Percentiles rank a stretch among this genome's conserved stretches.
Conservation (phyloP, 2,329 filamentous ascomycete species). For the Ceratocystis huliohia region DNA sequence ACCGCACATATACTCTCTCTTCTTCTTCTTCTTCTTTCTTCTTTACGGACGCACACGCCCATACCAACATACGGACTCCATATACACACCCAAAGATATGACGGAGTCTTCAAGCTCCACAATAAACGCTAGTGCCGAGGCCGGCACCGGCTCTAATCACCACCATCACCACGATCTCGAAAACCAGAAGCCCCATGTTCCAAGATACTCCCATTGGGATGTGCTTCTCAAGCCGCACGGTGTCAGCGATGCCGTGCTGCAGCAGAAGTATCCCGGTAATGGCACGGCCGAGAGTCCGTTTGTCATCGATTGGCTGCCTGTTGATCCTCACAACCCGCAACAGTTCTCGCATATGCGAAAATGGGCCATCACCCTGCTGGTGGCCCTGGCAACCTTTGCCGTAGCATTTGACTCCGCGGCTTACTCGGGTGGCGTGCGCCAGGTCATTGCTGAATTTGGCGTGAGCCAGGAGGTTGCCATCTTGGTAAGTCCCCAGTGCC, state of each 20-base stretch:
- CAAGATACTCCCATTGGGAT: slow-evolving; percentile 35
- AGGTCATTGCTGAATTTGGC: slow-evolving; percentile 44
- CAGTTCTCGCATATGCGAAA: slow-evolving; percentile 44
- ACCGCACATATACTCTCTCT: too few species aligned
- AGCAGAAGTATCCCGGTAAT: slow-evolving; percentile 43
- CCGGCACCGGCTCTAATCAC: slow-evolving; percentile 27
- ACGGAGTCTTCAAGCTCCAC: slow-evolving; percentile 19
- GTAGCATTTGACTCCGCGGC: slow-evolving; percentile 60
- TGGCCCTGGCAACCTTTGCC: slow-evolving; percentile 54
- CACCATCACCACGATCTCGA: slow-evolving; percentile 33
- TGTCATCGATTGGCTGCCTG: slow-evolving; percentile 52
- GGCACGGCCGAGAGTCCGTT: slow-evolving; percentile 58
- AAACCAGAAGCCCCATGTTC: slow-evolving; percentile 28
- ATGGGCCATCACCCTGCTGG: slow-evolving; percentile 48
- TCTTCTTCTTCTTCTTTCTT: too few species aligned
- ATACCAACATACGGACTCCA: too few species aligned
- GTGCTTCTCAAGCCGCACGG: slow-evolving; percentile 46
- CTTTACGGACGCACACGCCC: too few species aligned
- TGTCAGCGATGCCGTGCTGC: slow-evolving; percentile 43
- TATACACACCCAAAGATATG: slow-evolving; percentile 9
- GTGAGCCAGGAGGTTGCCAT: slow-evolving; percentile 41
- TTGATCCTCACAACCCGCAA: slow-evolving; percentile 57
- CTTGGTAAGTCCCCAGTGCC: slow-evolving; percentile 27
- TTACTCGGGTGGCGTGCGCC: slow-evolving; percentile 44
- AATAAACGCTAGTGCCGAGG: slow-evolving; percentile 23